Percentiles rank a stretch among this genome's conserved stretches.
These are phyloP conservation scores for Blastobotrys illinoisensis DNA, from an alignment of 1,139 yeast genomes.

Conservation along the genomic window DNA sequence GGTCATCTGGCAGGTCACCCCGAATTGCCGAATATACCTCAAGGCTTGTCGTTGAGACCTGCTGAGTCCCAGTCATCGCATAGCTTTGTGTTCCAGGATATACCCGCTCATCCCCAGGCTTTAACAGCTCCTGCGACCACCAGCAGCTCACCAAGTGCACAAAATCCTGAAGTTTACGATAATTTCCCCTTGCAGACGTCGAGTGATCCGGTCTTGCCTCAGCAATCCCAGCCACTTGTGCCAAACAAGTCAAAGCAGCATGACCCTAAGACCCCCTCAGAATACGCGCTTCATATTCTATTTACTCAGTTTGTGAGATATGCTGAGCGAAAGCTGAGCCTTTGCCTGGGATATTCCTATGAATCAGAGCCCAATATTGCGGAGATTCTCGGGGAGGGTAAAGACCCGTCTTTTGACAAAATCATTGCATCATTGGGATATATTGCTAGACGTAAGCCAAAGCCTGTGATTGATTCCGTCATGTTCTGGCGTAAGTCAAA, in stretches of 20 bases:
- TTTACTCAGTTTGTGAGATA: slow-evolving; percentile 93
- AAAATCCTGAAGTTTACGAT: background rate
- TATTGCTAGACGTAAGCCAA: slow-evolving; percentile 84
- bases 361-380: slow-evolving; percentile 76
- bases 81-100: background rate
- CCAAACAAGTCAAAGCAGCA: slow-evolving; percentile 8
- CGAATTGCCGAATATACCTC: slow-evolving; percentile 2
- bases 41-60: slow-evolving; percentile 9
- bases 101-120: slow-evolving; percentile 4
- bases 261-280: slow-evolving; percentile 69
- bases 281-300: slow-evolving; percentile 86
- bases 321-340: slow-evolving; percentile 78
- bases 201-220: slow-evolving; percentile 4
- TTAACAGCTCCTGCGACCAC: background rate
- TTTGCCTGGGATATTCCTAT: slow-evolving; percentile 64
- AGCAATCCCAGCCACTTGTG: slow-evolving; percentile 7
- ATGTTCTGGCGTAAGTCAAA: slow-evolving; percentile 97
- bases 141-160: slow-evolving; percentile 3
- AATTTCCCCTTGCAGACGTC: background rate
- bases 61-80: slow-evolving; percentile 5
- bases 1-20: slow-evolving; percentile 5
- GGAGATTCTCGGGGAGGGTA: slow-evolving; percentile 79
- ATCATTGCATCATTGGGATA: slow-evolving; percentile 83
- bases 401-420: slow-evolving; percentile 79
- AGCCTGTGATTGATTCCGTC: slow-evolving; percentile 93